These are phyloP conservation scores for Lithospermum erythrorhizon DNA, from an alignment of 257 asterid species.

Conservation along the genomic window DNA sequence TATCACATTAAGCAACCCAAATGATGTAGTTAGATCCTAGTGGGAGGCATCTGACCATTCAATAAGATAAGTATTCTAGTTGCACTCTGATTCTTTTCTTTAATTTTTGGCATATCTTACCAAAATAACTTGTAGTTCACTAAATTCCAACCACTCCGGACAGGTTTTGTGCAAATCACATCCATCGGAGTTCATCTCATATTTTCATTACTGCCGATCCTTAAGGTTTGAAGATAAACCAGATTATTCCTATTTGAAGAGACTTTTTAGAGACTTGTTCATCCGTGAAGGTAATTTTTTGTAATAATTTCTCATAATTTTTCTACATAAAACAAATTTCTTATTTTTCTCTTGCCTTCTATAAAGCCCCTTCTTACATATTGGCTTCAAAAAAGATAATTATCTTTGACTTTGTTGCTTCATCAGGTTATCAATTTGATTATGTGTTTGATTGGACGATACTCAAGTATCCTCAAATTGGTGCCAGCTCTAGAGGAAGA, in stretches of 20 bases:
- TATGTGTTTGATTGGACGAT: constrained; percentile 31
- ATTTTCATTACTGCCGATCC: constrained; percentile 87
- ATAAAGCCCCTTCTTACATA: background rate
- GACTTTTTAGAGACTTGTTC: constrained; percentile 88
- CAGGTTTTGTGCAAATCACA: constrained; percentile 87
- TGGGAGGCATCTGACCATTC: too few species aligned
- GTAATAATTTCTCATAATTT: background rate
- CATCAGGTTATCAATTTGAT: constrained; percentile 24
- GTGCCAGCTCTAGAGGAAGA: constrained; percentile 39
- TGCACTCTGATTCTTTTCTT: background rate
- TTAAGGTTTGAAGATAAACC: constrained; percentile 89
- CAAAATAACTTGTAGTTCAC: background rate
- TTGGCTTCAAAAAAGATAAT: background rate
- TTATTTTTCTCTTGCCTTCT: too few species aligned
- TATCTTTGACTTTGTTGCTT: constrained; percentile 2
- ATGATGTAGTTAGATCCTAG: too few species aligned
- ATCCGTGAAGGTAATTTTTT: constrained; percentile 71
- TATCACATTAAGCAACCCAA: too few species aligned
- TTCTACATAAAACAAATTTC: background rate
- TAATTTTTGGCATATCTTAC: background rate
- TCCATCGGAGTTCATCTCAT: constrained; percentile 83
- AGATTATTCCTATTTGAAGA: constrained; percentile 82
- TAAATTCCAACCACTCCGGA: background rate
- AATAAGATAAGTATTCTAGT: background rate
- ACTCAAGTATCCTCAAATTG: constrained; percentile 24